A percentile compares a stretch with the other conserved stretches of the same genome.
phyloP scores from a whole-genome alignment of 108 stramenopile genomes.

The Discostella pseudostelligera region DNA sequence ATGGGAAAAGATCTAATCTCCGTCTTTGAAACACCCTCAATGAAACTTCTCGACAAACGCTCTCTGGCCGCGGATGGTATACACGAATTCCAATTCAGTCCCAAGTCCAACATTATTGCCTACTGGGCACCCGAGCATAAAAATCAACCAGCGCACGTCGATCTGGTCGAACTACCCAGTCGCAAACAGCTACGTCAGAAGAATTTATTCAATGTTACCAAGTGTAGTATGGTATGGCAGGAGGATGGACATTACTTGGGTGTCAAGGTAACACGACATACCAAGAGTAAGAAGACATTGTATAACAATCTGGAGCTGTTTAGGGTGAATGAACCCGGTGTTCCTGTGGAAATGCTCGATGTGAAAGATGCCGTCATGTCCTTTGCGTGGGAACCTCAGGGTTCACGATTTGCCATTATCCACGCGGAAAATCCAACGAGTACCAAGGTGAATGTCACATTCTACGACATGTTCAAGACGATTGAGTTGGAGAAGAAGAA shows the following conservation, averaged over 20 bases:
- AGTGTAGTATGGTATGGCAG: conserved; percentile 94
- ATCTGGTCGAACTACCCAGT: conserved; percentile 88
- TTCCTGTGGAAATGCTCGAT: conserved; percentile 96
- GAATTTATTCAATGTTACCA: conserved; percentile 93
- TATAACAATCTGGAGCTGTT: conserved; percentile 96
- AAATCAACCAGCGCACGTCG: conserved; percentile 93
- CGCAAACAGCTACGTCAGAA: conserved; percentile 92
- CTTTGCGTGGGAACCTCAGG: conserved; percentile 93
- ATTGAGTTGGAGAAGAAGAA: conserved; percentile 58
- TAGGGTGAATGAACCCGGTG: conserved; percentile 77
- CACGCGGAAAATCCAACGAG: conserved; percentile 90
- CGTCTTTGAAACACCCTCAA: conserved; percentile 87
- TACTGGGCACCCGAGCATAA: conserved; percentile 95
- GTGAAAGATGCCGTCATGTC: conserved; percentile 91
- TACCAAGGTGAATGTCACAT: conserved; percentile 86
- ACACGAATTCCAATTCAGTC: conserved; percentile 94
- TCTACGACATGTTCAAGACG: conserved; percentile 87
- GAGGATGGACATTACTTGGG: conserved; percentile 91
- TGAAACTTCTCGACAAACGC: conserved; percentile 89
- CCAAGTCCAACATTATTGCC: conserved; percentile 87
- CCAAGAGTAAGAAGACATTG: conserved; percentile 94
- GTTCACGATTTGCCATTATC: conserved; percentile 87
- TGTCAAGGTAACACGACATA: conserved; percentile 92
- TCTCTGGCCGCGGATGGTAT: conserved; percentile 90
- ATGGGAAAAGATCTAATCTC: conserved; percentile 92